Conservation (phyloP, 371 early-diverging fungal species). For the Haplosporangium sp. region DNA sequence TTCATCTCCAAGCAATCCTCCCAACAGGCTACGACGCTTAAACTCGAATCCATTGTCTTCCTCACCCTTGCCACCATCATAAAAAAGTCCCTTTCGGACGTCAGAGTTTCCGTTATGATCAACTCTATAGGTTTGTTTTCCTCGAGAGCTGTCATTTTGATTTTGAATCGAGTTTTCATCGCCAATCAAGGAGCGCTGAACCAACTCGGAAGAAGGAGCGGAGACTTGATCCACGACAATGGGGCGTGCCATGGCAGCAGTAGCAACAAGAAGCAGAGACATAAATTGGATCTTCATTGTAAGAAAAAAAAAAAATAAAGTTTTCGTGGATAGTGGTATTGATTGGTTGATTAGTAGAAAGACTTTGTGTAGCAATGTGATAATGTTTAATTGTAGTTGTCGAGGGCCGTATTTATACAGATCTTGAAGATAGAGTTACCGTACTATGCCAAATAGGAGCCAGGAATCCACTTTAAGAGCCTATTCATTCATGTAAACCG, state of each 20-base stretch:
- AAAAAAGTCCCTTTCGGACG: constrained; percentile 18
- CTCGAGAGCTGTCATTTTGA: constrained; percentile 16
- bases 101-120: constrained; percentile 28
- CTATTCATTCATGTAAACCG: not conserved
- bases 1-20: constrained; percentile 15
- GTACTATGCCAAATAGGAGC: not conserved
- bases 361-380: not conserved
- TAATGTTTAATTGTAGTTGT: not conserved
- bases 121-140: constrained; percentile 20
- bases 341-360: not conserved
- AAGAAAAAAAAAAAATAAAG: not conserved
- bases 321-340: not conserved
- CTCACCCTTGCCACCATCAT: not conserved
- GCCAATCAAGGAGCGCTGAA: constrained; percentile 23
- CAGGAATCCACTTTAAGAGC: not conserved
- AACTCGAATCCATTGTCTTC: not conserved
- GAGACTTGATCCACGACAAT: not conserved
- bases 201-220: not conserved
- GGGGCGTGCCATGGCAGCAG: constrained; percentile 4
- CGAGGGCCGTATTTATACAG: not conserved
- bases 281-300: constrained; percentile 25
- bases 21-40: not conserved
- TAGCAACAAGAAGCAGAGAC: constrained; percentile 17
- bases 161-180: constrained; percentile 21
- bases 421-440: not conserved